phyloP scores from a whole-genome alignment of 805 yeast genomes.

The Kodamaea kaohsiungensis region DNA sequence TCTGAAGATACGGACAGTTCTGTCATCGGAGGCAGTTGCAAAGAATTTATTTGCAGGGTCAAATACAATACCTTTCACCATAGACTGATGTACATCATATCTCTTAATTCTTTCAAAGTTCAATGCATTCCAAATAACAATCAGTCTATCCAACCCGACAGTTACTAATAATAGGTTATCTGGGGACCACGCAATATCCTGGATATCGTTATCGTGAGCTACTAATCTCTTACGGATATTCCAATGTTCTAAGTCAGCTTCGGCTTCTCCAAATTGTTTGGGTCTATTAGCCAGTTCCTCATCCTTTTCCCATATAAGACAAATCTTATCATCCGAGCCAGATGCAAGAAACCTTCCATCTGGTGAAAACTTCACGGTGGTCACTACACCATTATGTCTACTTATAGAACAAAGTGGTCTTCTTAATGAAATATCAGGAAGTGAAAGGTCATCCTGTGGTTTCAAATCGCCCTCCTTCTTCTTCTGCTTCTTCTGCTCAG shows the following conservation, averaged over 20 bases:
- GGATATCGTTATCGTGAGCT: conserved; percentile 97
- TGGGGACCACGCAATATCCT: conserved; percentile 98
- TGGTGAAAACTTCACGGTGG: conserved; percentile 90
- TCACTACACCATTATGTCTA: conserved; percentile 95
- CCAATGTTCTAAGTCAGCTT: conserved; percentile 86
- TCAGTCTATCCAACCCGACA: conserved; percentile 91
- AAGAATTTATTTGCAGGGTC: conserved; percentile 98
- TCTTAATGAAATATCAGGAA: conserved; percentile 26
- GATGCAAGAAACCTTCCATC: conserved; percentile 88
- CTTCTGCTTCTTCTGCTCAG: neutral
- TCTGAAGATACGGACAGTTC: conserved; percentile 84
- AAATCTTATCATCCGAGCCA: conserved; percentile 92
- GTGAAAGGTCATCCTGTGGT: conserved; percentile 5
- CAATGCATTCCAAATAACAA: conserved; percentile 89
- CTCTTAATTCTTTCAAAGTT: conserved; percentile 89
- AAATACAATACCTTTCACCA: conserved; percentile 94
- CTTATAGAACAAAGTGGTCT: conserved; percentile 87
- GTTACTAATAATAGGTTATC: conserved; percentile 88
- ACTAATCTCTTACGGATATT: conserved; percentile 87
- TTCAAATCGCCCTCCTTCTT: conserved; percentile 9
- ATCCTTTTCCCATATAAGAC: conserved; percentile 91
- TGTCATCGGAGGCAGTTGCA: conserved; percentile 95
- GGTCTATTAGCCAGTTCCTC: conserved; percentile 58
- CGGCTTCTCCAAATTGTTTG: conserved; percentile 67
- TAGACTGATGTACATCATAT: conserved; percentile 90